Conservation (phyloP, 352 stramenopile genomes). For the Phytophthora fragariae region DNA sequence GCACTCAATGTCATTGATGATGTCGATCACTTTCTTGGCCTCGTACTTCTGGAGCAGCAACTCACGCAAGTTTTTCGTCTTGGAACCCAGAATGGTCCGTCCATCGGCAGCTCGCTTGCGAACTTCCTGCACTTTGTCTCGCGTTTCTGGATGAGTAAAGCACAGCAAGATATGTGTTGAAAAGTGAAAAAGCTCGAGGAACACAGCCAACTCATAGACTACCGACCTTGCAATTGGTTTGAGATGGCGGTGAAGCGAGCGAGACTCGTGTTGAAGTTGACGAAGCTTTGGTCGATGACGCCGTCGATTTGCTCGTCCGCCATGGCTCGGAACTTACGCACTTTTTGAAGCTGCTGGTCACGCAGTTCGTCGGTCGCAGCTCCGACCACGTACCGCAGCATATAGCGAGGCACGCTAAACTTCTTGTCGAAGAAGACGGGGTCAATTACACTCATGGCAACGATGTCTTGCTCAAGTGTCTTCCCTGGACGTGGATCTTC, state of each 20-base stretch:
- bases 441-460: constrained; percentile 73
- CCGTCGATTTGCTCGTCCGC: constrained; percentile 82
- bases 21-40: constrained; percentile 83
- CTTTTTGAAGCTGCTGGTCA: constrained; percentile 70
- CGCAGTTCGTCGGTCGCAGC: constrained; percentile 75
- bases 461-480: neutral
- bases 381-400: constrained; percentile 80
- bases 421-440: constrained; percentile 86
- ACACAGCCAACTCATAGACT: neutral
- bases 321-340: constrained; percentile 65
- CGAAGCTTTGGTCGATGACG: constrained; percentile 86
- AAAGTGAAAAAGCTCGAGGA: neutral
- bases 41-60: constrained; percentile 86
- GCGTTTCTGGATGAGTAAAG: constrained; percentile 52
- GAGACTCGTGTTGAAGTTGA: constrained; percentile 89
- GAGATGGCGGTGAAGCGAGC: constrained; percentile 81
- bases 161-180: neutral
- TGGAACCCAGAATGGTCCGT: constrained; percentile 84
- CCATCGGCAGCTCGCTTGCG: constrained; percentile 73
- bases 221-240: constrained; percentile 75
- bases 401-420: constrained; percentile 81
- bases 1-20: constrained; percentile 87
- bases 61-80: constrained; percentile 86
- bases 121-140: constrained; percentile 74
- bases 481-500: constrained; percentile 14